These are phyloP conservation scores for Closterium sp. DNA, from an alignment of 139 green algal genomes.

Conservation along the genomic window DNA sequence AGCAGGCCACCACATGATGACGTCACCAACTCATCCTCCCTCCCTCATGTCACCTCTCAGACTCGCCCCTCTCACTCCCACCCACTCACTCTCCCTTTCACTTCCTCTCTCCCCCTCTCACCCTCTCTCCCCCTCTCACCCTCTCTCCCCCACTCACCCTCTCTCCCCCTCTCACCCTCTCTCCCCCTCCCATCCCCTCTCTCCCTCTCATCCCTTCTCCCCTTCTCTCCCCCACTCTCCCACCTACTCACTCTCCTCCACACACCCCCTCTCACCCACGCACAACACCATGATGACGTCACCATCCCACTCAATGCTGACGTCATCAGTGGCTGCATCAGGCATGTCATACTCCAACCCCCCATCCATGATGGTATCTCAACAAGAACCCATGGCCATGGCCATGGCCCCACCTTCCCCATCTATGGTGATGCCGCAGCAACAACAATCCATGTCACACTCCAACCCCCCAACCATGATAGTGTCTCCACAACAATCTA, in stretches of 20 bases:
- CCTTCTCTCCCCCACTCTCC: not conserved
- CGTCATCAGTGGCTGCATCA: not conserved
- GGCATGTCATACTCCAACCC: not conserved
- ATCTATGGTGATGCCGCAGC: too few species aligned
- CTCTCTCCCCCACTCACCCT: not conserved
- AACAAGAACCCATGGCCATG: not conserved
- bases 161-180: not conserved
- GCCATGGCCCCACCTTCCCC: not conserved
- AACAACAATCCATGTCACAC: not conserved
- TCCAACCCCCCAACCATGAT: too few species aligned
- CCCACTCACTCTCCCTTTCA: not conserved
- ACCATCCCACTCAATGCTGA: not conserved
- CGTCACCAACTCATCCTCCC: not conserved
- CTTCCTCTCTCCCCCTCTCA: not conserved
- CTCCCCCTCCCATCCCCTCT: not conserved
- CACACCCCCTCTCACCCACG: not conserved
- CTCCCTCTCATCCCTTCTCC: not conserved
- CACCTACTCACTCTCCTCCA: not conserved
- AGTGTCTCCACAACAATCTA: not conserved
- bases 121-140: not conserved
- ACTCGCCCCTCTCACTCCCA: too few species aligned
- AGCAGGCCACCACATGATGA: not conserved
- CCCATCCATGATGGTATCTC: not conserved
- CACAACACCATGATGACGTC: not conserved
- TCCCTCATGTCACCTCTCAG: too few species aligned